Evolutionary conservation across 257 asterid species (phyloP), one percentile per base, ranked within the genome.

Genomic region (Solanum etuberosum): DNA sequence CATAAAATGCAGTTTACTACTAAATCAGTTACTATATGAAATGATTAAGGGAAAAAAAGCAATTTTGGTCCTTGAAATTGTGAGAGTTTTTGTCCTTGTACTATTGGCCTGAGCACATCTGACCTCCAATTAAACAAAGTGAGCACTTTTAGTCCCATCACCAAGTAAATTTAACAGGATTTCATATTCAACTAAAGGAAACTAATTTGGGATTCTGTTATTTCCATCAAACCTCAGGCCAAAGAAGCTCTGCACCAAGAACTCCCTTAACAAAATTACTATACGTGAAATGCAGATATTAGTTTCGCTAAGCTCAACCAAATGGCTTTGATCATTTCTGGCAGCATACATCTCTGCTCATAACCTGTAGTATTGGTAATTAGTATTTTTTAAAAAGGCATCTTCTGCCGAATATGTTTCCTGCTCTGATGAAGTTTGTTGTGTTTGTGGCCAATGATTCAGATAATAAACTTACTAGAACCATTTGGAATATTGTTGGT

Each of bases 341-440:
- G 90, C 98, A 94, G 85, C 57, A 86, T 86, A 96, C 35, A 81
- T 29, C 54, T 37, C 34, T 71, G 89, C 90, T 91, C 48, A 89
- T 86, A 70, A 14, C 84, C 92, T 92, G 46, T 51, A 80, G 85
- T 86, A 90, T 89, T 84, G 93, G 90, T 88, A 91, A 77, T 65
- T 91, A 5, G 73, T 37, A 78, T 83, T 74, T 86, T n/a, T n/a
- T n/a, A 90, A 84, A 89, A 20, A 94, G 94, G 84, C 98, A 96
- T 81, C 88, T 86, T 13, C 97, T 92, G 92, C 92, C 92, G 86
- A 92, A 93, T 43, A 83, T 38, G 67, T 4, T 46, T 83, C 90
- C 89, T 61, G 89, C 89, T 71, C 87, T 48, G 92, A 83, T 68
- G 89, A 51, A 83, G 89, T 89, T 25, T 92, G 34, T 87, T 87